Conservation (phyloP, 257 asterid species). For the Gentiana macrophylla region DNA sequence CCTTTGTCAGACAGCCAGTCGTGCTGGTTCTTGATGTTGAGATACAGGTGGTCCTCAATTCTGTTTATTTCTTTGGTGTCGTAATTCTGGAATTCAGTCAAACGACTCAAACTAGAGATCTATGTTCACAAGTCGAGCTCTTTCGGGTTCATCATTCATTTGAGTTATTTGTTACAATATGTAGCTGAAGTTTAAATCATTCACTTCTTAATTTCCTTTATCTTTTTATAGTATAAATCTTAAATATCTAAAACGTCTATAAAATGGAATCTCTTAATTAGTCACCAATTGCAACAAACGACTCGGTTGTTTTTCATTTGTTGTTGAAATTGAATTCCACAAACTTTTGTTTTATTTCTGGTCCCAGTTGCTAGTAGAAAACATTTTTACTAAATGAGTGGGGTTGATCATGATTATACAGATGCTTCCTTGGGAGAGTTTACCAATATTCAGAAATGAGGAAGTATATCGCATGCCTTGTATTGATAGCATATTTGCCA, state of each 20-base stretch:
- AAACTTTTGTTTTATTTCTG: background rate
- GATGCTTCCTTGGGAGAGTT: conserved; percentile 99
- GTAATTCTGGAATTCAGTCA: background rate
- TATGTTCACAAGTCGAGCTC: too few species aligned
- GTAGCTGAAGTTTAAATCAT: too few species aligned
- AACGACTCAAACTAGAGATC: too few species aligned
- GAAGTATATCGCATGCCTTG: conserved; percentile 99
- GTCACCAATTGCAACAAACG: too few species aligned
- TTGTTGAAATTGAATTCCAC: background rate
- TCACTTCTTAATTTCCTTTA: too few species aligned
- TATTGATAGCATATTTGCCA: conserved; percentile 56
- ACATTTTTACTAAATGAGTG: too few species aligned
- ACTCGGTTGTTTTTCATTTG: background rate
- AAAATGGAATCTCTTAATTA: too few species aligned
- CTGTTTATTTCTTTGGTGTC: too few species aligned
- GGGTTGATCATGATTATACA: conserved; percentile 15
- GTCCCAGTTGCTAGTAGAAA: background rate
- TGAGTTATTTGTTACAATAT: too few species aligned
- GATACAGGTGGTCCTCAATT: conserved; percentile 60
- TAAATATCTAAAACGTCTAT: too few species aligned
- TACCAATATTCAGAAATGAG: conserved; percentile 68
- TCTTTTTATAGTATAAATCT: too few species aligned
- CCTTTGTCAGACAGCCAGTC: conserved; percentile 35
- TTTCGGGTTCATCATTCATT: too few species aligned
- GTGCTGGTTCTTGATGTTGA: conserved; percentile 82